Conservation (phyloP, 1,284 basidiomycete species). For the Ceratobasidium sp. region DNA sequence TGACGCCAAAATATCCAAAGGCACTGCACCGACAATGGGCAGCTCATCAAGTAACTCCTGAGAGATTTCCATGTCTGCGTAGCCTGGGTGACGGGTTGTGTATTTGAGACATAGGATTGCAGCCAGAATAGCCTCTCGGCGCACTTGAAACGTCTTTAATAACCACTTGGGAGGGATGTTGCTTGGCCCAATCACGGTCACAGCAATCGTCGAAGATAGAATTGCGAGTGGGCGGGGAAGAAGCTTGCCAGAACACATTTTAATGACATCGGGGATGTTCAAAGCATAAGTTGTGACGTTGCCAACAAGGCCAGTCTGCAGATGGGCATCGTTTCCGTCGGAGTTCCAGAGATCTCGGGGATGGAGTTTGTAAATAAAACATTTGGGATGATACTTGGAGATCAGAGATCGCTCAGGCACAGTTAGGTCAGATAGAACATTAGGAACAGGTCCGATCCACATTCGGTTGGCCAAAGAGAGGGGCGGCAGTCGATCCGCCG, state of each 20-base stretch:
- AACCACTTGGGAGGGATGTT: conserved; percentile 51
- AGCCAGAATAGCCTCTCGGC: conserved; percentile 49
- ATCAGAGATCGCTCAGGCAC: conserved; percentile 55
- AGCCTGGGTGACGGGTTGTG: conserved; percentile 14
- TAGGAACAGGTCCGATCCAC: conserved; percentile 58
- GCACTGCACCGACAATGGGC: conserved; percentile 43
- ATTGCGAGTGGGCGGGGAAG: conserved; percentile 56
- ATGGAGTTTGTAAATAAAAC: conserved; percentile 57
- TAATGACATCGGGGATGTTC: conserved; percentile 51
- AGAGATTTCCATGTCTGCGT: conserved; percentile 50
- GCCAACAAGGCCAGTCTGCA: conserved; percentile 56
- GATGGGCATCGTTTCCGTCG: neutral
- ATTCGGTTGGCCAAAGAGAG: conserved; percentile 57
- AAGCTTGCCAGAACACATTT: conserved; percentile 56
- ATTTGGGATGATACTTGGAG: conserved; percentile 51
- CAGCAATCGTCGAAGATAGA: conserved; percentile 55
- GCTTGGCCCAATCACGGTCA: conserved; percentile 57
- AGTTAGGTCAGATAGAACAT: conserved; percentile 52
- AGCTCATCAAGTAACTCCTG: conserved; percentile 51
- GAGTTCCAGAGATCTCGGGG: conserved; percentile 51
- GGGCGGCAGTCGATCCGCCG: conserved; percentile 46
- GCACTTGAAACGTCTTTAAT: conserved; percentile 53
- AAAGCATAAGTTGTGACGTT: conserved; percentile 57
- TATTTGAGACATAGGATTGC: conserved; percentile 51
- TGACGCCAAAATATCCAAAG: conserved; percentile 27